Evolutionary conservation across 2,329 filamentous ascomycete genomes (phyloP), one percentile per base, ranked within the genome.

Genomic region (Colletotrichum lini): DNA sequence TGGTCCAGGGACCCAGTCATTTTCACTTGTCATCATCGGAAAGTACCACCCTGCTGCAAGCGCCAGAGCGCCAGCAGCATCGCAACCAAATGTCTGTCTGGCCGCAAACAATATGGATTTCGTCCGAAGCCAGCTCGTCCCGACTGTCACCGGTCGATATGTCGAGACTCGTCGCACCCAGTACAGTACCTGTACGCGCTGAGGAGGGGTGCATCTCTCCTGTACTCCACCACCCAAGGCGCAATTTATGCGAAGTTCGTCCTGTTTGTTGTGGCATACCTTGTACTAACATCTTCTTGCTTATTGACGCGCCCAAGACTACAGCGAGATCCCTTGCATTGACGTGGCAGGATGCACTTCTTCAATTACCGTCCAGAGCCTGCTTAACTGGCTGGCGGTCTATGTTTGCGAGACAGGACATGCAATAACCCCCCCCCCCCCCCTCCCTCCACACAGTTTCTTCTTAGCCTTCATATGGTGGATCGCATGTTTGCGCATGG

Each of bases 291-390:
- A 61, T 42, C 50, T 5, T 30, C 38, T 45, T 47, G 53, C 47
- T 42, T 35, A 66, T 50, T 54, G 18, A 52, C 53, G 42, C 58
- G 49, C 49, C 61, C 35, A 42, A 57, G 54, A 56, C 50, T 54
- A 40, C 70, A 72, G 65, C 69, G 66, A 72, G 54, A 18, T 61
- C 61, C 69, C 69, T 65, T 72, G 69, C 59, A 56, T 72, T 54
- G 60, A 70, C 59, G 60, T 70, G 69, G 65, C 66, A 72, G 67
- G 38, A 65, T 42, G 60, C 66, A 65, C 61, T 54, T 70, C 56
- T 72, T 56, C 66, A 57, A 70, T 65, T 72, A 50, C 50, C 47
- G 47, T 60, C 44, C 30, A 65, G 44, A 70, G 49, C 35, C 60
- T 69, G 49, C 35, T 50, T 65, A 38, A 56, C 42, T 45, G 58